Base-by-base conservation (phyloP, 352 stramenopile genomes). In the Salisapilia sapeloensis region DNA sequence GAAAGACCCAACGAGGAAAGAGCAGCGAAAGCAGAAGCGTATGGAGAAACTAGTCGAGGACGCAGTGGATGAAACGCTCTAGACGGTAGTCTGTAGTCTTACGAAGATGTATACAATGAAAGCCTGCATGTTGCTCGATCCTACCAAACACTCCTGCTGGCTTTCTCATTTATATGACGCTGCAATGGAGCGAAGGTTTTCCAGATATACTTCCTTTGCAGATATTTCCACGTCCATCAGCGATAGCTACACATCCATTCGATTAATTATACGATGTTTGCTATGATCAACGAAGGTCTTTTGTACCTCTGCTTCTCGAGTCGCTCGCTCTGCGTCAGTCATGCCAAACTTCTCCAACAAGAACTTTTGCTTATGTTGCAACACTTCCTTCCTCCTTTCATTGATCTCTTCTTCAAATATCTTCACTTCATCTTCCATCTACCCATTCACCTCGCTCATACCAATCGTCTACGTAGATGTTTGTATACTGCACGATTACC, bases 181-280 rank as follows among this genome's bases (percentile, higher is more conserved):
- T n/a, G n/a, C n/a, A n/a, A n/a, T n/a, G n/a, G 42, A 52, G 6
- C 53, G 53, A 31, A 77, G 38, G 38, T 65, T 66, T n/a, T 60
- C 52, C 21, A 85, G 50, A 38, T 82, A 82, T 5, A 65, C 61
- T n/a, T 60, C 21, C 25, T 82, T 80, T 12, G 65, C 55, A 36
- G 74, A 38, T n/a, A 81, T 50, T 45, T 82, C 63, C 6, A 85
- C 38, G 22, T 85, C 53, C 15, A 81, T 44, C 11, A 85, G 47
- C 16, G 70, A 50, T 23, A 82, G 47, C 70, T 85, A 16, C 0
- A 24, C 12, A n/a, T 23, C 6, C 33, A 40, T 24, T 4, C 30
- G 11, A 34, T 12, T 10, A 33, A 17, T 14, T 26, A n/a, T 6
- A 9, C 6, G 6, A 13, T 24, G 11, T 26, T 7, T 20, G 24